phyloP scores from a whole-genome alignment of 164 flowering plant species.

The Nelumbo lutea region DNA sequence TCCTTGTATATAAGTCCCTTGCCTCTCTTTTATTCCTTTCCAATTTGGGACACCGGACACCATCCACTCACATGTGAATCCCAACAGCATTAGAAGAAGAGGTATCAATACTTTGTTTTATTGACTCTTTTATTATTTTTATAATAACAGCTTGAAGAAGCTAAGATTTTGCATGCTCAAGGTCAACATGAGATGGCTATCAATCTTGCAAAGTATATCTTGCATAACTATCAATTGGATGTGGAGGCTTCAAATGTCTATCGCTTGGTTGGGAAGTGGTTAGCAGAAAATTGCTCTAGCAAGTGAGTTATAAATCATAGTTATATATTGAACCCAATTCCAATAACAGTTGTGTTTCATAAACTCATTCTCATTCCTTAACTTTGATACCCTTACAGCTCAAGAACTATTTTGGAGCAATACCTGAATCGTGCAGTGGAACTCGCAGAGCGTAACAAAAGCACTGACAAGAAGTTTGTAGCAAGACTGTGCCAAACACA shows the following conservation, averaged over 20 bases:
- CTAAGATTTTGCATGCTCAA: conserved; percentile 88
- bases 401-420: conserved; percentile 85
- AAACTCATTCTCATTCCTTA: not conserved
- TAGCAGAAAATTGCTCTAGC: conserved; percentile 96
- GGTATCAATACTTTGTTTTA: not conserved
- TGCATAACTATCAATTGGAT: conserved; percentile 41
- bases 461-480: conserved; percentile 34
- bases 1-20: not conserved
- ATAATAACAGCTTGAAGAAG: conserved; percentile 81
- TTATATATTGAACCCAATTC: not conserved
- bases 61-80: not conserved
- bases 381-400: conserved; percentile 49
- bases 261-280: conserved; percentile 97
- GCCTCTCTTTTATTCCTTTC: not conserved
- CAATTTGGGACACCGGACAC: no score
- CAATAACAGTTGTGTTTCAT: not conserved
- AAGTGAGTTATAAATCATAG: conserved; percentile 39
- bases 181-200: conserved; percentile 95
- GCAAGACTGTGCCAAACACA: conserved; percentile 70
- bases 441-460: conserved; percentile 41
- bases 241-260: conserved; percentile 68
- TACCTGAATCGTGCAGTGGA: conserved; percentile 85
- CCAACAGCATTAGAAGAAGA: not conserved
- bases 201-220: conserved; percentile 74
- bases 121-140: conserved; percentile 4